Evolutionary conservation across 202 grass and related monocot species (phyloP), one percentile per base, ranked within the genome.

Genomic region (Setaria viridis): DNA sequence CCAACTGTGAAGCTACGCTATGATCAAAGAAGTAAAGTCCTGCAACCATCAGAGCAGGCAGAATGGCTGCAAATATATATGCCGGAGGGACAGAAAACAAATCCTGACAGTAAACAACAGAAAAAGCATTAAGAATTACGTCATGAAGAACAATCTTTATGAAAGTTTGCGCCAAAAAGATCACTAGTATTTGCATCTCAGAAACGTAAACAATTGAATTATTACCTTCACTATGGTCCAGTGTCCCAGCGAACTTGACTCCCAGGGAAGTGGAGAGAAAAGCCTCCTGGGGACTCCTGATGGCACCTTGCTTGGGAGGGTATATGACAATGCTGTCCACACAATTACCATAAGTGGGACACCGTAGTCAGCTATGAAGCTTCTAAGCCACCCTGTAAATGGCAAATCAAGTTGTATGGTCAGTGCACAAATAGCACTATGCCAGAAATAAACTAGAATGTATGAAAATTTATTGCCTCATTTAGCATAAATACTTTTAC

Each of bases 1-100:
- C 97, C 88, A 99, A 71, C 69, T 96, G 93, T 45, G 97, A 94
- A 87, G 97, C 93, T 42, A 99, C 97, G 15, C 91, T 93, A 55
- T 99, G 97, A 76, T 99, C 97, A 80, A 99, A 99, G 87, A 99
- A 99, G 81, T 96, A 99, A 62, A 99, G 90, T 42, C 96, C 96
- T 49, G 96, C 86, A 74, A 99, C 93, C 96, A 99, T 99, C 82
- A 91, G 37, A 67, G 97, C 93, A 58, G 97, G 97, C 68, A 99
- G 21, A 60, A 94, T 88, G 72, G 97, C 97, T 11, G 87, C 88
- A 79, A 99, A 94, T 86, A 98, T 98, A 84, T 95, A 98, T 16
- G 79, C 45, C 34, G 76, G 79, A 85, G 96, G 91, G 43, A 95
- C 93, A 25, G 88, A 94, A 47, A 94, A 83, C 62, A 98, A 76